Base-by-base conservation (phyloP, 192 early-diverging fungal species). In the Backusella mclennaniae region DNA sequence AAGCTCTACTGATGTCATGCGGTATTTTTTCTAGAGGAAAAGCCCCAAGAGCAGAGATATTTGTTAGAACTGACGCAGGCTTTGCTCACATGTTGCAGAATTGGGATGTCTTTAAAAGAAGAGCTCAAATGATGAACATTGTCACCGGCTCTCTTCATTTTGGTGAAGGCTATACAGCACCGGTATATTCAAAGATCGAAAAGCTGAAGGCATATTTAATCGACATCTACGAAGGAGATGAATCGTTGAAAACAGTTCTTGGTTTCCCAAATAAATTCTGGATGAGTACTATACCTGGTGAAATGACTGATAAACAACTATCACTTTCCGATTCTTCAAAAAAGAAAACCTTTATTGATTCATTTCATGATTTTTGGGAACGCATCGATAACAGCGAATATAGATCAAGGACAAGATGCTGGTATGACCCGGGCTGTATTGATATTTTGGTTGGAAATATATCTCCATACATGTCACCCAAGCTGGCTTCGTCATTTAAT, bases 161-260 rank as follows among this genome's bases (percentile, higher is more conserved):
- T 66, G 71, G 77, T 1, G 81, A 82, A 67, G 35, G 67, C 7
- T 56, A 71, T n/a, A 56, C 77, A n/a, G 52, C 74, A 23, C 87
- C 85, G 21, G 76, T 85, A 0, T 89, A 84, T 73, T 71, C 83
- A 67, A 89, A 89, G 66, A 78, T 88, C 17, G 83, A 79, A 19
- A 81, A 81, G n/a, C 69, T 89, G 15, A 77, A 82, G 14, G 76
- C 84, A 9, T 87, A 84, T 39, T 76, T 89, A 6, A 74, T 80
- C 4, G 76, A 76, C 4, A 85, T 88, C 23, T 82, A 80, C 35
- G 88, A 89, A 44, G 80, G 84, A 3, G 88, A 89, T 70, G 88
- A 88, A 0, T 67, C 83, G n/a, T 56, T 89, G 26, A 83, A 84
- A 12, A 63, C 41, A 26, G 29, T 80, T 17, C 66, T 73, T 5